Evolutionary conservation across 345 rosid genomes (phyloP).

Genomic region (Pelargonium nanum): DNA sequence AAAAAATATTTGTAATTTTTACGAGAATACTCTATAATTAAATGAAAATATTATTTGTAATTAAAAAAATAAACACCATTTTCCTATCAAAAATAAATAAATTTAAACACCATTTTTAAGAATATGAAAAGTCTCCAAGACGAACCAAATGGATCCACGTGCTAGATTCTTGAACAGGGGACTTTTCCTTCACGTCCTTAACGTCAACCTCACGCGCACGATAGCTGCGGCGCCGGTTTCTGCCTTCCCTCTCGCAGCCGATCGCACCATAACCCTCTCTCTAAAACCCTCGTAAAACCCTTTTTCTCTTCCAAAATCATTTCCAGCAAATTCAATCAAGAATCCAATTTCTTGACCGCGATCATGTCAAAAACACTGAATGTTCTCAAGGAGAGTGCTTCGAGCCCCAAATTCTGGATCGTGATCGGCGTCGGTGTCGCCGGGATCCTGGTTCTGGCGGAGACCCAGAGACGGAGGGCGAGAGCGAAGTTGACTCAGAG

Average conservation of each 20-base stretch:
- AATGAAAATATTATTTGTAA: too few species aligned
- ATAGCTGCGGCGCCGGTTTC: neutral
- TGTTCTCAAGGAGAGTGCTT: constrained; percentile 33
- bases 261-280: neutral
- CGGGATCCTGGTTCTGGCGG: constrained; percentile 59
- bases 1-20: too few species aligned
- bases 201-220: neutral
- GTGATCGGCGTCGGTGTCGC: constrained; percentile 70
- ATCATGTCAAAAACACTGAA: constrained; percentile 37
- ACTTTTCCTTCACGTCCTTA: neutral
- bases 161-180: neutral
- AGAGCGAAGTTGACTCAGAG: constrained; percentile 21
- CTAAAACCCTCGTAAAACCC: constrained; percentile 18
- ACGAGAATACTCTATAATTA: too few species aligned
- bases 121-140: neutral
- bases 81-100: neutral
- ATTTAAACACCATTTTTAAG: too few species aligned
- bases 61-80: too few species aligned
- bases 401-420: constrained; percentile 67
- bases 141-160: neutral
- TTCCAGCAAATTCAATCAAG: neutral
- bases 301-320: neutral
- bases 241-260: neutral
- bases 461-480: constrained; percentile 53
- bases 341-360: neutral